phyloP scores from a whole-genome alignment of 1,284 basidiomycete species.

The Tilletia indica region DNA sequence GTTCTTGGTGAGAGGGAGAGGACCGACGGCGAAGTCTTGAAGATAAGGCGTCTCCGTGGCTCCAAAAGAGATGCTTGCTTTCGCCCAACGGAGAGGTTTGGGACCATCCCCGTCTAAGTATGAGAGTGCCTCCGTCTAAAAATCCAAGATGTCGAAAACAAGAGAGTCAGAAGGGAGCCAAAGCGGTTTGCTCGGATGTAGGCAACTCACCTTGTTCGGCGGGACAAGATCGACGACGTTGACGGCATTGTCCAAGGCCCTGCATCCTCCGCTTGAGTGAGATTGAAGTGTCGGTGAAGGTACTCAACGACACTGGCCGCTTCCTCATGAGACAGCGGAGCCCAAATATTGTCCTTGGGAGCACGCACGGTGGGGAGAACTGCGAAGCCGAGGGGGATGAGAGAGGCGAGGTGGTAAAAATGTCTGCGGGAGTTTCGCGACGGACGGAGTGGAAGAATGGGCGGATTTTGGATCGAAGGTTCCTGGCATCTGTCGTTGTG shows the following conservation, averaged over 20 bases:
- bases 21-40: neutral
- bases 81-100: slow-evolving; percentile 42
- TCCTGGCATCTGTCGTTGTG: too few species aligned
- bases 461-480: too few species aligned
- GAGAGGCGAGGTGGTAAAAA: too few species aligned
- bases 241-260: slow-evolving; percentile 52
- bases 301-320: slow-evolving; percentile 44
- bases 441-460: too few species aligned
- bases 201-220: slow-evolving; percentile 41
- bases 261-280: slow-evolving; percentile 50
- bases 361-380: slow-evolving; percentile 26
- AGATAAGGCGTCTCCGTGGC: slow-evolving; percentile 40
- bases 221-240: slow-evolving; percentile 44
- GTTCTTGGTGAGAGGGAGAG: neutral
- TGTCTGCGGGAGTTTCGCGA: too few species aligned
- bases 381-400: neutral
- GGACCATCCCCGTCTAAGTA: slow-evolving; percentile 38
- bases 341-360: slow-evolving; percentile 50
- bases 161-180: neutral
- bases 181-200: neutral
- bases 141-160: neutral
- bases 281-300: slow-evolving; percentile 50
- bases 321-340: slow-evolving; percentile 42
- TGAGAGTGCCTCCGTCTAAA: slow-evolving; percentile 33
- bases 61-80: slow-evolving; percentile 45